phyloP scores from a whole-genome alignment of 257 asterid genomes.

The Phtheirospermum japonicum region DNA sequence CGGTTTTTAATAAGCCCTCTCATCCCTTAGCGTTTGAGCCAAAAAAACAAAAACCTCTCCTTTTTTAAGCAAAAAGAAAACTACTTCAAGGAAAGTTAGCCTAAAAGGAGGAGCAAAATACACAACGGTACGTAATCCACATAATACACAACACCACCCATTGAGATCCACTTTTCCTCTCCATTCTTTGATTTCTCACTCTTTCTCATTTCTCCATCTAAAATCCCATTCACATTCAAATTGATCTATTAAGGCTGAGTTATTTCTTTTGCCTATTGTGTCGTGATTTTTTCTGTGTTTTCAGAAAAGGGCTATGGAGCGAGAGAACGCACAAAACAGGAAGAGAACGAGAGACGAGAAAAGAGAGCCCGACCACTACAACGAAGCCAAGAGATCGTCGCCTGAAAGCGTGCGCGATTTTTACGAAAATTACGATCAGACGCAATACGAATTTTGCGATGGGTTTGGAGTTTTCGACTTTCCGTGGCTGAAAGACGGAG shows the following conservation, averaged over 20 bases:
- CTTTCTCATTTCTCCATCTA: neutral
- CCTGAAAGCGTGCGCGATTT: neutral
- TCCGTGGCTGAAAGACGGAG: slow-evolving; percentile 52
- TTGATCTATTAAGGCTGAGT: no score
- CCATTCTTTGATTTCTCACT: no score
- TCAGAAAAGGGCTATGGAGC: slow-evolving; percentile 28
- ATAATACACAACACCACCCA: neutral
- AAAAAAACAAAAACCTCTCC: slow-evolving; percentile 10
- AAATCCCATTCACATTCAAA: no score
- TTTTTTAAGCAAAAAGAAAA: slow-evolving; percentile 22
- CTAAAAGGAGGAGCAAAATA: slow-evolving; percentile 20
- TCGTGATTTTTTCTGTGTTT: no score
- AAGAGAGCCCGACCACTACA: slow-evolving; percentile 26
- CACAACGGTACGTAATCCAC: slow-evolving; percentile 17
- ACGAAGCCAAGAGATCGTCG: slow-evolving; percentile 7
- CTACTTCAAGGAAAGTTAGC: slow-evolving; percentile 17
- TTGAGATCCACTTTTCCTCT: slow-evolving; percentile 23
- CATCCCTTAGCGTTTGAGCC: slow-evolving; percentile 31
- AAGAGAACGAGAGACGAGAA: slow-evolving; percentile 35
- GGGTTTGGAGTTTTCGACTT: slow-evolving; percentile 48
- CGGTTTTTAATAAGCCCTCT: slow-evolving; percentile 22
- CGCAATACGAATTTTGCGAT: slow-evolving; percentile 29
- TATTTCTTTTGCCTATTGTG: no score
- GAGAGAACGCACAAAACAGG: slow-evolving; percentile 23
- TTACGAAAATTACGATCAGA: neutral